phyloP scores from a whole-genome alignment of 441 rosid genomes.

The Jatropha multifida region DNA sequence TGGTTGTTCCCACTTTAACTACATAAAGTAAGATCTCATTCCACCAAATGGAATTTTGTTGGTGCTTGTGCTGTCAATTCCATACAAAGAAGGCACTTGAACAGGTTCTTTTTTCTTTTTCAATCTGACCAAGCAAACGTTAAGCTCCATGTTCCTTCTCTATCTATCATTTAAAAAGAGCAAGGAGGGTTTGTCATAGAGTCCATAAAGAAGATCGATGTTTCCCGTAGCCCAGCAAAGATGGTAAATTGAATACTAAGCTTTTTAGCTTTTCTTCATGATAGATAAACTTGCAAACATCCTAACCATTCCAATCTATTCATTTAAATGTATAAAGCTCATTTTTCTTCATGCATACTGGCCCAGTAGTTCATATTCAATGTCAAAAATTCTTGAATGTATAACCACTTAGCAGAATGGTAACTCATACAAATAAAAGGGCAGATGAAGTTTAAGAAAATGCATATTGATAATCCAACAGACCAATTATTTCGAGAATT shows the following conservation, averaged over 20 bases:
- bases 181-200: neutral
- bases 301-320: neutral
- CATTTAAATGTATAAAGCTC: neutral
- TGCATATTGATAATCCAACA: neutral
- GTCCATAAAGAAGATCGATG: neutral
- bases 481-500: neutral
- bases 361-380: no score
- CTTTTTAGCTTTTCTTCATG: neutral
- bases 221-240: neutral
- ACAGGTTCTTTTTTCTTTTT: neutral
- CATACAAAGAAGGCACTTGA: neutral
- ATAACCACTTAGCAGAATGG: neutral
- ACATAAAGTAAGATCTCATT: neutral
- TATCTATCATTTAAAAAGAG: neutral
- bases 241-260: neutral
- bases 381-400: neutral
- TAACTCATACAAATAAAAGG: neutral
- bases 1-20: constrained; percentile 10
- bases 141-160: neutral
- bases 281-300: neutral
- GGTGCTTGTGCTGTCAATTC: neutral
- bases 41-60: neutral
- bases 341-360: neutral
- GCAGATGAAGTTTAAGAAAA: neutral
- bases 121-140: neutral